Conservation (phyloP, 495 filamentous ascomycete species). For the Sporormia fimetaria region DNA sequence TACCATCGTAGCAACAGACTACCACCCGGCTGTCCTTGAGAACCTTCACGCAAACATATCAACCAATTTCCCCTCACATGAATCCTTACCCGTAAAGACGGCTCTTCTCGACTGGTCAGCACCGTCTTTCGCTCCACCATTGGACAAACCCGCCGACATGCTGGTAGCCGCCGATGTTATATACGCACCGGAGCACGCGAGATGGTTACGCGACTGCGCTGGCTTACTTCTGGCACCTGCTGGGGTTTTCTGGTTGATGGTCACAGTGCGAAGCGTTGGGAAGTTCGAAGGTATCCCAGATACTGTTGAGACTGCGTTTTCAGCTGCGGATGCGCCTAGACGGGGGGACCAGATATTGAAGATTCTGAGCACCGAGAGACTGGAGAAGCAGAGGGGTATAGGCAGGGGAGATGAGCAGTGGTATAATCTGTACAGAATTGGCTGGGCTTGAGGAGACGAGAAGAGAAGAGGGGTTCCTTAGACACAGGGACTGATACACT, state of each 20-base stretch:
- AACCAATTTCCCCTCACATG: conserved; percentile 1
- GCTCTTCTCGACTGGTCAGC: conserved; percentile 10
- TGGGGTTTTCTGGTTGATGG: conserved; percentile 13
- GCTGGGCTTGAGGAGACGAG: conserved; percentile 8
- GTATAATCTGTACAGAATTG: conserved; percentile 10
- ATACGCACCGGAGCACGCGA: conserved; percentile 11
- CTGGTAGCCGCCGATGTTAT: conserved; percentile 16
- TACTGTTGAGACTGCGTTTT: conserved; percentile 13
- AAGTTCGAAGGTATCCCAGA: conserved; percentile 14
- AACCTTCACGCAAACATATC: conserved; percentile 12
- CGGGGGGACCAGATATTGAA: neutral
- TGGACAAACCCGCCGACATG: neutral
- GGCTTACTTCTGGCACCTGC: conserved; percentile 3
- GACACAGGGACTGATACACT: no score
- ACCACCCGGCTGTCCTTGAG: conserved; percentile 12
- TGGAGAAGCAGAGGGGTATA: conserved; percentile 9
- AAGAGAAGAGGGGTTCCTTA: no score
- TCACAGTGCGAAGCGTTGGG: conserved; percentile 7
- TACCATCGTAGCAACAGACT: conserved; percentile 12
- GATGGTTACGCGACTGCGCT: conserved; percentile 11
- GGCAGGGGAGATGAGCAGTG: conserved; percentile 15
- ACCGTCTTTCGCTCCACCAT: neutral
- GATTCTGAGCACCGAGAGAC: conserved; percentile 6
- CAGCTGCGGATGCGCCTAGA: neutral
- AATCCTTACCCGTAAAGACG: neutral